Evolutionary conservation across 495 filamentous ascomycete species (phyloP).

Genomic region (Cairneyella variabilis): DNA sequence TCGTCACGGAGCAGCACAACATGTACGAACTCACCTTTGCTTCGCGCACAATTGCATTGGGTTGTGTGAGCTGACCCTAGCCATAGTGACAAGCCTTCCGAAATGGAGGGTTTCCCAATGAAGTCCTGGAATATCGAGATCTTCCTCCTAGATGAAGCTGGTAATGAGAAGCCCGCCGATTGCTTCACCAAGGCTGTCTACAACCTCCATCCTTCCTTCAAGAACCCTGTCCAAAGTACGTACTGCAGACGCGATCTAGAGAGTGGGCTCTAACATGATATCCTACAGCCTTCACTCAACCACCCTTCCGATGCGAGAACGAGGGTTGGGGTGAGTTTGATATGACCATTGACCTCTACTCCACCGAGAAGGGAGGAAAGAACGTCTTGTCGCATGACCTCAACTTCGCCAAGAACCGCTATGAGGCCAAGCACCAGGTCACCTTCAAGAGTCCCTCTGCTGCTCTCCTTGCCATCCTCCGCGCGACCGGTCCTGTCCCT

Average conservation of each 20-base stretch:
- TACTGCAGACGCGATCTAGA: neutral
- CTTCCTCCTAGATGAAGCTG: conserved; percentile 55
- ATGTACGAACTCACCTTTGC: conserved; percentile 35
- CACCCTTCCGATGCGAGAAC: conserved; percentile 86
- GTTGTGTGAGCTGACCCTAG: neutral
- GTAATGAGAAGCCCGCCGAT: conserved; percentile 68
- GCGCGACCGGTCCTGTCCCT: conserved; percentile 78
- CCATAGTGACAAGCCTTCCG: conserved; percentile 60
- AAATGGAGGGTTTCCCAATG: conserved; percentile 85
- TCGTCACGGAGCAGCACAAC: conserved; percentile 85
- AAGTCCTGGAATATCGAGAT: conserved; percentile 69
- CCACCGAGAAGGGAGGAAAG: conserved; percentile 82
- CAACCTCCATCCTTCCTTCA: conserved; percentile 91
- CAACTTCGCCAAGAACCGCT: conserved; percentile 78
- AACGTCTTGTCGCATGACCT: conserved; percentile 80
- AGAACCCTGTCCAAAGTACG: conserved; percentile 77
- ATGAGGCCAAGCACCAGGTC: conserved; percentile 79
- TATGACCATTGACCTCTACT: conserved; percentile 77
- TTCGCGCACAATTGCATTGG: conserved; percentile 6
- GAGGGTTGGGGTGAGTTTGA: conserved; percentile 99
- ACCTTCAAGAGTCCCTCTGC: conserved; percentile 91
- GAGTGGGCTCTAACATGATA: neutral
- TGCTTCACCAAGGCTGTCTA: conserved; percentile 90
- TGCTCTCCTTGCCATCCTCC: conserved; percentile 66
- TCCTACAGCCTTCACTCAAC: conserved; percentile 64